Base-by-base conservation (phyloP, 2,329 filamentous ascomycete species). In the Cercospora beticola region DNA sequence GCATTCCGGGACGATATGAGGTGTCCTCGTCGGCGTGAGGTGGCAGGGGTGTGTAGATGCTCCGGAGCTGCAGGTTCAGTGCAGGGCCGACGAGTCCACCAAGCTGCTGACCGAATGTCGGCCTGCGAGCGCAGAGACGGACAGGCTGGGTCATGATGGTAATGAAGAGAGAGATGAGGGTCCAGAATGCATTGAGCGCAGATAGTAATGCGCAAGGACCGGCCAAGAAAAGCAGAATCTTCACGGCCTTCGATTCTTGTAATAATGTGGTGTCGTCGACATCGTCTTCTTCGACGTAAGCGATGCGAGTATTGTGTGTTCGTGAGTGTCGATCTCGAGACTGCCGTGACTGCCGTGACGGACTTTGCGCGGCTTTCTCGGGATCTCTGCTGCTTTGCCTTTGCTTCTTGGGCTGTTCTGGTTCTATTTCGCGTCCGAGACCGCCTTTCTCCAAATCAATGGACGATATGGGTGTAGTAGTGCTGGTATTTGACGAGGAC, bases 181-280 rank as follows among this genome's bases (percentile, higher is more conserved):
- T 85, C 81, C 87, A 89, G 60, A 88, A 68, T 46, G 82, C 80
- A 71, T 86, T 84, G 70, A 83, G 75, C 33, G 86, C 73, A 63
- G 86, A 87, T 72, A 88, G 82, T 6, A 87, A 74, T 12, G 85
- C 84, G 71, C 86, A 84, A 16, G 86, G 83, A 26, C 81, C 77
- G 21, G 85, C 86, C 40, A 88, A 81, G 74, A 84, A 86, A 72
- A 87, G 81, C 70, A 84, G 74, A 21, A 84, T 77, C 70, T 80
- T 79, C 69, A 82, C 75, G n/a, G 81, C 79, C 67, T 82, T 83
- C 59, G 80, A 76, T 69, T 83, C 80, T 26, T 83, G 79, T 5
- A 78, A 70, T 59, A 78, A 77, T 59, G 80, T 78, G 31, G 77
- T 76, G 36, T 79, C 79, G 33, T 81, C 77, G 69, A 74, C 76